Evolutionary conservation across 192 early-diverging fungal genomes (phyloP).

Genomic region (Backusella morwellensis): DNA sequence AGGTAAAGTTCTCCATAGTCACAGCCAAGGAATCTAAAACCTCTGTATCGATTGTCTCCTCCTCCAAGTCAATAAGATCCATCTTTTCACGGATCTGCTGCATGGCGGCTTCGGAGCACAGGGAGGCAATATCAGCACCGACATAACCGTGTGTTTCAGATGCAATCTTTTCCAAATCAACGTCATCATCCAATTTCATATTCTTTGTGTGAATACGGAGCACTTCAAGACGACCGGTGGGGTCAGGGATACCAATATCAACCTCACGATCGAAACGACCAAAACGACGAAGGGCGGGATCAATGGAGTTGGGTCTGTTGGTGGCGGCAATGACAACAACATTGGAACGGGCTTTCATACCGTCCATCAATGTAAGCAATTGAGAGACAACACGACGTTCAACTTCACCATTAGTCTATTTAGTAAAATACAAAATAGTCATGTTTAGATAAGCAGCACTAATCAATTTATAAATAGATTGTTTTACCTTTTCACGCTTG

Average conservation of each 20-base stretch:
- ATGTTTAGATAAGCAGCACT: background rate
- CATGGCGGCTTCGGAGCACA: conserved; percentile 99
- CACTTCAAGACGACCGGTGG: conserved; percentile 97
- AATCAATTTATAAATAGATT: background rate
- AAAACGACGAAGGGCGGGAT: conserved; percentile 97
- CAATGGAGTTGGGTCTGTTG: conserved; percentile 98
- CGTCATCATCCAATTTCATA: conserved; percentile 97
- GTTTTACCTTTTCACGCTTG: conserved; percentile 68
- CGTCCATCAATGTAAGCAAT: conserved; percentile 94
- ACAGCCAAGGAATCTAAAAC: conserved; percentile 94
- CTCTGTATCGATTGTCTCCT: conserved; percentile 97
- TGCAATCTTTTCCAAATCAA: conserved; percentile 96
- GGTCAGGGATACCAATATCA: conserved; percentile 99
- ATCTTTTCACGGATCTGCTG: conserved; percentile 99
- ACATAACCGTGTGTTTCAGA: conserved; percentile 97
- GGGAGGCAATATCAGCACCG: conserved; percentile 94
- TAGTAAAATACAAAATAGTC: background rate
- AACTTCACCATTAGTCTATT: conserved; percentile 85
- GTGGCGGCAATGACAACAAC: conserved; percentile 99
- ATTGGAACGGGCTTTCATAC: conserved; percentile 86
- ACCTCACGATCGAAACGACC: conserved; percentile 99
- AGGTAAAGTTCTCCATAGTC: conserved; percentile 95
- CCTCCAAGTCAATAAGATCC: conserved; percentile 97
- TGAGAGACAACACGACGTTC: conserved; percentile 96
- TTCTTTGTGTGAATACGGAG: conserved; percentile 99